Evolutionary conservation across 2,329 filamentous ascomycete genomes (phyloP).

Genomic region (Cytospora leucostoma): DNA sequence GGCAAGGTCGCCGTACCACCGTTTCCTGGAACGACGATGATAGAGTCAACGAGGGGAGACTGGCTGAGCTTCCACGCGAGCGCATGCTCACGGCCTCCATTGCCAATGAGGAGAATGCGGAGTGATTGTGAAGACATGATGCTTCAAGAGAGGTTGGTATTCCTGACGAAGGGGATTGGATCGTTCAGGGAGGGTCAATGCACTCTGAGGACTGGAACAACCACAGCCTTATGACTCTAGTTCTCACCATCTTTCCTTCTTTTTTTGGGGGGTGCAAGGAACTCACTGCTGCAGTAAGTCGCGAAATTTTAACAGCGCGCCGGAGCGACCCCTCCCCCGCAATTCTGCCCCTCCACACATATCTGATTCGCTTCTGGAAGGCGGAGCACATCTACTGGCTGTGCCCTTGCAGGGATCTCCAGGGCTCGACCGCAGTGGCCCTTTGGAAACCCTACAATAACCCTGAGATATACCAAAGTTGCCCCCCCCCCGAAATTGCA

Average conservation of each 20-base stretch:
- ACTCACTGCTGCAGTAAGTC: slow-evolving; percentile 11
- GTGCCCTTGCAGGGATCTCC: neutral
- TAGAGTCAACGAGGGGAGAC: slow-evolving; percentile 75
- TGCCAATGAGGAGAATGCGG: slow-evolving; percentile 83
- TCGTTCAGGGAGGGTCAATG: neutral
- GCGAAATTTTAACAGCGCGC: slow-evolving; percentile 27
- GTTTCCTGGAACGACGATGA: slow-evolving; percentile 75
- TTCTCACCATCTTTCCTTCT: slow-evolving; percentile 23
- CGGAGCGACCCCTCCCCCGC: slow-evolving; percentile 27
- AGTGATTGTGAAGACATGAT: slow-evolving; percentile 41
- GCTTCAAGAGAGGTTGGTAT: neutral
- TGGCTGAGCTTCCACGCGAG: slow-evolving; percentile 92
- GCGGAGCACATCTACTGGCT: neutral
- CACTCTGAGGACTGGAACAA: slow-evolving; percentile 20
- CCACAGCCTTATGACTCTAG: slow-evolving; percentile 20
- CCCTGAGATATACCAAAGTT: no score
- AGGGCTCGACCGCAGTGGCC: neutral
- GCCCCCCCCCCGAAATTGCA: neutral
- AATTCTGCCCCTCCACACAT: slow-evolving; percentile 9
- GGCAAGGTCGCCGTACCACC: slow-evolving; percentile 75
- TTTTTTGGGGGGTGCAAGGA: slow-evolving; percentile 7
- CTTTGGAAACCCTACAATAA: neutral
- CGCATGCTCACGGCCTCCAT: slow-evolving; percentile 91
- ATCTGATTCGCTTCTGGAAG: neutral
- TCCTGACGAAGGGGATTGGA: neutral